Evolutionary conservation across 192 early-diverging fungal genomes (phyloP), one percentile per base, ranked within the genome.

Genomic region (Entomortierella lignicola): DNA sequence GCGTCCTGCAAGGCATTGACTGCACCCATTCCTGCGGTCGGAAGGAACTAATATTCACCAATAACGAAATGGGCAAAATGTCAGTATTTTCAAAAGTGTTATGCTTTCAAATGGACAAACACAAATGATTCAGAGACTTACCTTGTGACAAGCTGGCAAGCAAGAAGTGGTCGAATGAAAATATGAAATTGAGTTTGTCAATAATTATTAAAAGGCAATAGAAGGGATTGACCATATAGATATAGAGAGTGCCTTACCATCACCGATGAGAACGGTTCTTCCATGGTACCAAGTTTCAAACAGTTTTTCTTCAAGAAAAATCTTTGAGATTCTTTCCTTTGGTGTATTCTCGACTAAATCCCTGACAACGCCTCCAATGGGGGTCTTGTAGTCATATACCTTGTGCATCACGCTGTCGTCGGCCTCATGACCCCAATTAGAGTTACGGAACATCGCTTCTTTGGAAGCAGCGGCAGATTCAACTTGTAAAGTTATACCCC

Each of bases 251-350:
- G 11, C 11, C 21, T 34, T 71, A 71, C 60, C 69, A 55, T 71
- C 69, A 20, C 60, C 69, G 56, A 71, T 71, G 8, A 71, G 60
- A 4, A 57, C 69, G 29, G 61, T 63, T 2, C 60, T 60, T 18
- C 69, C 60, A 57, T 63, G 42, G 31, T 47, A 6, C 69, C 69
- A 71, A 3, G 69, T 71, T 5, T 58, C 32, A 27, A 71, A 63
- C 15, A 71, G 4, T 13, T 63, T 71, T 2, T 71, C 43, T 30
- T 71, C 60, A 0, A 71, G 54, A 15, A 56, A 62, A 1, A 71
- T 52, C 2, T 44, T 42, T 15, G 69, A 71, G 12, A 71, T 29
- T 15, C n/a, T 10, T 17, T 48, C 43, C 4, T 8, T 34, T 0
- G 69, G 54, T 7, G 69, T 63, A 13, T 50, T 52, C 23, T 56